Evolutionary conservation across 1,284 basidiomycete genomes (phyloP).

Genomic region (Vanrija sp.): DNA sequence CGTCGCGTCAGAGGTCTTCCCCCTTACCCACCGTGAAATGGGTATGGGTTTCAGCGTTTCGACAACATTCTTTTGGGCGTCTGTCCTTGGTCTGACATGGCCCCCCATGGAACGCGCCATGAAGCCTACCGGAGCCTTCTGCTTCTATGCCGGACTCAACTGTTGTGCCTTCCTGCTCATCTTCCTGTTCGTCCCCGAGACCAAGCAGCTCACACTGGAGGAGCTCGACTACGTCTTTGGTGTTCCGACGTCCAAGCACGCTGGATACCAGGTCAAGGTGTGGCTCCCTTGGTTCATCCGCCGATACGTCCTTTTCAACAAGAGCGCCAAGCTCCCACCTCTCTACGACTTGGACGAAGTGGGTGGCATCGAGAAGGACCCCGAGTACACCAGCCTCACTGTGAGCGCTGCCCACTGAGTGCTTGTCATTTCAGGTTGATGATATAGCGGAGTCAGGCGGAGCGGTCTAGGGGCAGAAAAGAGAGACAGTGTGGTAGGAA

Average conservation of each 20-base stretch:
- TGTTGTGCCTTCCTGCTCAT: constrained; percentile 27
- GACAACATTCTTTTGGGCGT: constrained; percentile 29
- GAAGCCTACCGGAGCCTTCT: constrained; percentile 59
- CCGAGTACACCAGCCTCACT: too few species aligned
- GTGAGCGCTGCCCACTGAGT: too few species aligned
- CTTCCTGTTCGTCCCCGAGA: constrained; percentile 38
- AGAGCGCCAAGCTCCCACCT: constrained; percentile 17
- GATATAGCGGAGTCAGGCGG: too few species aligned
- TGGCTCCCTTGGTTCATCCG: constrained; percentile 26
- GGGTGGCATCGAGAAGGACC: constrained; percentile 24
- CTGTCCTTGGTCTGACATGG: constrained; percentile 51
- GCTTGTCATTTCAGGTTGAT: too few species aligned
- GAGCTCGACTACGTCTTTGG: constrained; percentile 41
- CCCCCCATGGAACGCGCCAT: constrained; percentile 63
- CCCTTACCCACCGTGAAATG: constrained; percentile 52
- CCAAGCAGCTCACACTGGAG: constrained; percentile 32
- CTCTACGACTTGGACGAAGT: constrained; percentile 26
- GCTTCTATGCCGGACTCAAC: constrained; percentile 36
- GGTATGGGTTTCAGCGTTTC: constrained; percentile 55
- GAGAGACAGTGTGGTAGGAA: too few species aligned
- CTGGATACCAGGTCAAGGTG: constrained; percentile 25
- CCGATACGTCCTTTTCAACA: constrained; percentile 14
- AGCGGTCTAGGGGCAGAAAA: too few species aligned
- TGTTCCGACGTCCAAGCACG: constrained; percentile 26
- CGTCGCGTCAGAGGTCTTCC: constrained; percentile 55